These are phyloP conservation scores for Hermanozyma aechmeae DNA, from an alignment of 805 yeast genomes.

Conservation along the genomic window DNA sequence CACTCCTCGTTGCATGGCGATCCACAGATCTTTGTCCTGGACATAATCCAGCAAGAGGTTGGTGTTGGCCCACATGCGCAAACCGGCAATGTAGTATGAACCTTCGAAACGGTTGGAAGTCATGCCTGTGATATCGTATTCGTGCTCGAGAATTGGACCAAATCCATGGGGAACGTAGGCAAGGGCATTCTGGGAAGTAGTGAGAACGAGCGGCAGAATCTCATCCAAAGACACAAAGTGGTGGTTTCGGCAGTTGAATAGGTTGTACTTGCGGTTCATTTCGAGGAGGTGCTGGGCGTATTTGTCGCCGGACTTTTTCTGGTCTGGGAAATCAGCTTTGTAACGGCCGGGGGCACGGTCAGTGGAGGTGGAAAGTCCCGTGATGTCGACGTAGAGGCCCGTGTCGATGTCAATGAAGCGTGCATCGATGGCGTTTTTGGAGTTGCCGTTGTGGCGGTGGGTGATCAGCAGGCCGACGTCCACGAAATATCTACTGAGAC, in stretches of 20 bases:
- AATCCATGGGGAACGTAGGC: constrained; percentile 24
- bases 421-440: constrained; percentile 24
- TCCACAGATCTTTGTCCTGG: constrained; percentile 16
- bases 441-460: constrained; percentile 6
- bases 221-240: constrained; percentile 19
- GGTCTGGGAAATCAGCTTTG: background rate
- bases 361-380: constrained; percentile 7
- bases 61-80: constrained; percentile 13
- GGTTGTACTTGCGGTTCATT: constrained; percentile 6
- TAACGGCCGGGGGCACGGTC: constrained; percentile 1
- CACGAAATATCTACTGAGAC: constrained; percentile 6
- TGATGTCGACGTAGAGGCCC: constrained; percentile 11
- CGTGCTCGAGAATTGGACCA: constrained; percentile 14
- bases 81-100: constrained; percentile 3
- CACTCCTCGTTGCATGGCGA: constrained; percentile 3
- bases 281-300: constrained; percentile 1
- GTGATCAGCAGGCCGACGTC: constrained; percentile 7
- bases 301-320: background rate
- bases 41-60: constrained; percentile 17
- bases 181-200: constrained; percentile 14
- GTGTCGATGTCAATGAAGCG: constrained; percentile 26
- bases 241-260: constrained; percentile 32
- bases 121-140: constrained; percentile 13
- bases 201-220: constrained; percentile 10
- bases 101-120: constrained; percentile 1